Evolutionary conservation across 2,329 filamentous ascomycete species (phyloP).

Genomic region (Sarocladiaceae sp.): DNA sequence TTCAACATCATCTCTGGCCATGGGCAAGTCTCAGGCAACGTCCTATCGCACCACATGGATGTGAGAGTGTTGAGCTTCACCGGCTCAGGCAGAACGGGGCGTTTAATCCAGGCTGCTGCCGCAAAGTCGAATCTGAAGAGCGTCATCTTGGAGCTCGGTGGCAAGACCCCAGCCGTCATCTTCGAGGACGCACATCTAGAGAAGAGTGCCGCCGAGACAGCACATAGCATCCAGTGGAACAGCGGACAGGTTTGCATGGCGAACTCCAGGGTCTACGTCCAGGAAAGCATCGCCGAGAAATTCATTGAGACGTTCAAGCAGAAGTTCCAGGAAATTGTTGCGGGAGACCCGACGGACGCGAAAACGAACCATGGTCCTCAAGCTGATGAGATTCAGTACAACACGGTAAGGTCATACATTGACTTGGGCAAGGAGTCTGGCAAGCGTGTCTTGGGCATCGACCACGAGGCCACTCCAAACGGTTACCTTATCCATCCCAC

Average conservation of each 20-base stretch:
- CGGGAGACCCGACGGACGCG: constrained; percentile 53
- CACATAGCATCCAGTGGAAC: constrained; percentile 12
- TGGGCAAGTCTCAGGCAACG: constrained; percentile 7
- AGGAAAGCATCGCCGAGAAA: constrained; percentile 8
- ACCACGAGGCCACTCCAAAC: constrained; percentile 11
- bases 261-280: constrained; percentile 8
- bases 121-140: constrained; percentile 38
- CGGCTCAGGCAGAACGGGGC: constrained; percentile 62
- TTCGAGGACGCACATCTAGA: constrained; percentile 44
- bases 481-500: constrained; percentile 33
- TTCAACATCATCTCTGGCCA: constrained; percentile 12
- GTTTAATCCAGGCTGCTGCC: constrained; percentile 57
- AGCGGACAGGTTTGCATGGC: constrained; percentile 14
- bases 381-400: constrained; percentile 35
- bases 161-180: constrained; percentile 37
- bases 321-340: not conserved
- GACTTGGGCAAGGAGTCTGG: constrained; percentile 25
- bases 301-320: constrained; percentile 7
- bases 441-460: constrained; percentile 1
- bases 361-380: constrained; percentile 51
- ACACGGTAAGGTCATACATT: constrained; percentile 24
- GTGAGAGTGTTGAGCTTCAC: constrained; percentile 62
- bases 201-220: constrained; percentile 26
- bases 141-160: constrained; percentile 40
- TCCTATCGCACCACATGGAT: constrained; percentile 10